A percentile compares a stretch with the other conserved stretches of the same genome.
Evolutionary conservation across 2,329 filamentous ascomycete species (phyloP).

Genomic region (Ophiostoma piceae): DNA sequence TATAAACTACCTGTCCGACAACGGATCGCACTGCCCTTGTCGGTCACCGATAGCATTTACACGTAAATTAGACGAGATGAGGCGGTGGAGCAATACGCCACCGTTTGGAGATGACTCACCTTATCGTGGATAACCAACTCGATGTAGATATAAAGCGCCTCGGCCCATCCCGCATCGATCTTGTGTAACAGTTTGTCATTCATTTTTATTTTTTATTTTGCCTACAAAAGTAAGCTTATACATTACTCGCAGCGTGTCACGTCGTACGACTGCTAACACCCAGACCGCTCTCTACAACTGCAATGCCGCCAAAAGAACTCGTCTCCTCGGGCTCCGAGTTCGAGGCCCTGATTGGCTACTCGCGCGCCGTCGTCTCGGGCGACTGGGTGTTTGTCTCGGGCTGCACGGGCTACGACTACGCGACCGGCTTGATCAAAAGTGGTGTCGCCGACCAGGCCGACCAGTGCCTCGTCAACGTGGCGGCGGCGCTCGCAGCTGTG

Average conservation of each 20-base stretch:
- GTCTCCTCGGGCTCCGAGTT: conserved; percentile 49
- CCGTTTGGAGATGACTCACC: neutral
- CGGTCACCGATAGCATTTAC: neutral
- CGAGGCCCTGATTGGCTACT: conserved; percentile 51
- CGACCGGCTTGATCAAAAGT: conserved; percentile 38
- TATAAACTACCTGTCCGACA: too few species aligned
- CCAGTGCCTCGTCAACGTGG: conserved; percentile 46
- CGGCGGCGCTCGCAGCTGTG: conserved; percentile 42
- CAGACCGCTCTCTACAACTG: too few species aligned
- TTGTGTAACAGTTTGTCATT: neutral
- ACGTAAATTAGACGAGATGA: neutral
- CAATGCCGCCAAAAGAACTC: conserved; percentile 20
- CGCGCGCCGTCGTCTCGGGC: conserved; percentile 47
- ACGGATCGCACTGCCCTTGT: too few species aligned
- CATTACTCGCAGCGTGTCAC: too few species aligned
- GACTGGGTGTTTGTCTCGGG: conserved; percentile 51
- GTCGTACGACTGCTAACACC: too few species aligned
- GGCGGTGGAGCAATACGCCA: neutral
- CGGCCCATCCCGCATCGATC: conserved; percentile 5
- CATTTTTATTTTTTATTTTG: neutral
- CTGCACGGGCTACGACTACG: conserved; percentile 50
- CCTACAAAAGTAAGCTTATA: neutral
- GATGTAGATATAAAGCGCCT: neutral
- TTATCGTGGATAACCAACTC: neutral
- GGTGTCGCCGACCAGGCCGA: conserved; percentile 46